These are phyloP conservation scores for Saccharomyces kudriavzevii DNA, from an alignment of 805 yeast species.

Conservation along the genomic window DNA sequence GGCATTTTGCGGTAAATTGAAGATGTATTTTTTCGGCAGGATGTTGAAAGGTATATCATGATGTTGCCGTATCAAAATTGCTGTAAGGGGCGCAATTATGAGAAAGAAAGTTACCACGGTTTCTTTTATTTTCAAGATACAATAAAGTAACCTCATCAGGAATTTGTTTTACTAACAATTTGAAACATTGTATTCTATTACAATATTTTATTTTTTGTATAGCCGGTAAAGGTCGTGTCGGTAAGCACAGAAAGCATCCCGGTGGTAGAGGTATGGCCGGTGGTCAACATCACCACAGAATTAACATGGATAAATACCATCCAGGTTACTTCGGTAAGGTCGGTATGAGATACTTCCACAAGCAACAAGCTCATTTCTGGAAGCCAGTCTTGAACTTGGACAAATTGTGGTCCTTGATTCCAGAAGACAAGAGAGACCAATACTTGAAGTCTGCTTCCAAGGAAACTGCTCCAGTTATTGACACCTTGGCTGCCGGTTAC, in stretches of 20 bases:
- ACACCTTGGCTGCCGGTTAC: slow-evolving; percentile 98
- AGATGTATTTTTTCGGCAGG: background rate
- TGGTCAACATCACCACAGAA: slow-evolving; percentile 99
- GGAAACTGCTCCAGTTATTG: slow-evolving; percentile 96
- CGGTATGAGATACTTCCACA: slow-evolving; percentile 99
- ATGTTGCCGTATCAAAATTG: background rate
- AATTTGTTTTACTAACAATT: slow-evolving; percentile 8
- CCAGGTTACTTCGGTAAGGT: slow-evolving; percentile 99
- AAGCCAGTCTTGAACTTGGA: slow-evolving; percentile 96
- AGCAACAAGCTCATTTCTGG: slow-evolving; percentile 92
- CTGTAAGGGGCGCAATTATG: background rate
- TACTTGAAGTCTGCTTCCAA: slow-evolving; percentile 77
- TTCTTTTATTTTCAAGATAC: background rate
- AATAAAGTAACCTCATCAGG: background rate
- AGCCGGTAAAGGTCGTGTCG: slow-evolving; percentile 99
- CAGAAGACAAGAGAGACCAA: slow-evolving; percentile 88
- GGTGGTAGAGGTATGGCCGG: slow-evolving; percentile 99
- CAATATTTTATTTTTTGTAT: slow-evolving; percentile 11
- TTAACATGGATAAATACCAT: slow-evolving; percentile 99
- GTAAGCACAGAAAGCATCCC: slow-evolving; percentile 99
- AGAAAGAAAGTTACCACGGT: background rate
- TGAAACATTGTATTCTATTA: slow-evolving; percentile 3
- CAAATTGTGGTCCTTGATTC: slow-evolving; percentile 96
- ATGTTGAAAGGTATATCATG: background rate
- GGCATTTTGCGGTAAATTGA: background rate